These are phyloP conservation scores for Candida boleticola DNA, from an alignment of 805 yeast genomes.

Conservation along the genomic window DNA sequence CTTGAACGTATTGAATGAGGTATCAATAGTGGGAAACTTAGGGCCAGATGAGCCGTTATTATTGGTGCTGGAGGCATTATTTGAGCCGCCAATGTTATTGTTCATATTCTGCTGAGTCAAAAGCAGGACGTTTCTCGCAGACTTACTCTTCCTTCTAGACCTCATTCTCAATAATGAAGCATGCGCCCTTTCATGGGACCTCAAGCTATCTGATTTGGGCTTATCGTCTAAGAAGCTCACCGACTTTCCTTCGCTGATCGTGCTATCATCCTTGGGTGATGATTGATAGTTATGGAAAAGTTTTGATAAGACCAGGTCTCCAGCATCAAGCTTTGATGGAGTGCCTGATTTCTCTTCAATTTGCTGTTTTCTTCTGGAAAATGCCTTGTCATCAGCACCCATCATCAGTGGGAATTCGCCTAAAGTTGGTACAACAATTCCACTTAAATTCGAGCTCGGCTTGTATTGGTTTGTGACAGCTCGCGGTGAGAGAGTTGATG, in stretches of 20 bases:
- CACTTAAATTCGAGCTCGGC: conserved; percentile 14
- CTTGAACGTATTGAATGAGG: neutral
- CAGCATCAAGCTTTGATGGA: neutral
- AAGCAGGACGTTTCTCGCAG: conserved; percentile 27
- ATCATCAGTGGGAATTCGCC: conserved; percentile 41
- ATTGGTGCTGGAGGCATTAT: neutral
- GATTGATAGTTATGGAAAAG: neutral
- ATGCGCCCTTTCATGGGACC: conserved; percentile 62
- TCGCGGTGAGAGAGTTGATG: conserved; percentile 16
- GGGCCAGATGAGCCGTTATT: conserved; percentile 18
- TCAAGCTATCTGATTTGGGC: conserved; percentile 25
- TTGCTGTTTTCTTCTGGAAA: conserved; percentile 5
- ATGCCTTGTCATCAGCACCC: conserved; percentile 11
- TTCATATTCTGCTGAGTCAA: conserved; percentile 17
- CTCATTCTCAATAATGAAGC: conserved; percentile 63
- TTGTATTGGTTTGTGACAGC: conserved; percentile 2
- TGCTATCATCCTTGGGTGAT: neutral
- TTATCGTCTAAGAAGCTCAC: conserved; percentile 23
- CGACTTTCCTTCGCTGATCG: conserved; percentile 1
- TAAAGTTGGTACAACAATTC: conserved; percentile 35
- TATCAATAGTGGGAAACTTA: conserved; percentile 12
- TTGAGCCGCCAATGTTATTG: neutral
- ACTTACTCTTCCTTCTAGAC: conserved; percentile 53
- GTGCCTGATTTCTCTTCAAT: neutral
- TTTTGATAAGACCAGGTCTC: neutral